A percentile compares a stretch with the other conserved stretches of the same genome.
Conservation (phyloP, 305 asterid genomes). For the Fraxinus angustifolia region DNA sequence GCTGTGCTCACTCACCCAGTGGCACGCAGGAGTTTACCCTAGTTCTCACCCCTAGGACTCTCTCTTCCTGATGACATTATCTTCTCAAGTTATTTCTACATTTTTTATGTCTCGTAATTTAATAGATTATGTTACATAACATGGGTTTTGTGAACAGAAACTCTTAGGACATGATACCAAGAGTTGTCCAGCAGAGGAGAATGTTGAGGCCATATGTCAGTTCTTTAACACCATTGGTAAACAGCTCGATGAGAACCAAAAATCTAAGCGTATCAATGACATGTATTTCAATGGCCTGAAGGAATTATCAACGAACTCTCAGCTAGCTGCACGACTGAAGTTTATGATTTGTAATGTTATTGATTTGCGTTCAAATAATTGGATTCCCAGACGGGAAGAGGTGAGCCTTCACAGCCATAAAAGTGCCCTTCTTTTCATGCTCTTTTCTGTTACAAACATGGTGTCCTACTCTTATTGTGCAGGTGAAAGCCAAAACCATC, state of each 20-base stretch:
- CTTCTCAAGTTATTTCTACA: neutral
- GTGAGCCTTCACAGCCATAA: conserved; percentile 27
- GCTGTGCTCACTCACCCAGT: neutral
- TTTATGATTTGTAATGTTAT: conserved; percentile 79
- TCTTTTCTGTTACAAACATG: neutral
- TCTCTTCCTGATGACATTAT: neutral
- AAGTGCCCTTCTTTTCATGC: neutral
- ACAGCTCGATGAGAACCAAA: conserved; percentile 80
- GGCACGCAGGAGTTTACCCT: neutral
- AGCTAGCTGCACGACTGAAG: conserved; percentile 64
- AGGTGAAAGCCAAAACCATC: conserved; percentile 89
- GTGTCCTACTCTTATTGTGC: conserved; percentile 13
- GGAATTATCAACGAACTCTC: conserved; percentile 64
- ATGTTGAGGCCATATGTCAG: conserved; percentile 93
- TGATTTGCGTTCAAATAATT: conserved; percentile 73
- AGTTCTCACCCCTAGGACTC: neutral
- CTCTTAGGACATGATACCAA: conserved; percentile 63
- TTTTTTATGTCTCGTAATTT: conserved; percentile 5
- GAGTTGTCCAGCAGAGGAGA: conserved; percentile 82
- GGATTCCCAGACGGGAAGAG: conserved; percentile 96
- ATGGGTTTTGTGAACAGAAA: conserved; percentile 45
- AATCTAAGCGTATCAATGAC: conserved; percentile 67
- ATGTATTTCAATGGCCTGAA: conserved; percentile 62
- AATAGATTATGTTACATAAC: conserved; percentile 11
- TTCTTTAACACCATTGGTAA: conserved; percentile 90